Evolutionary conservation across 2,329 filamentous ascomycete genomes (phyloP).

Genomic region (Sclerotinia glacialis): DNA sequence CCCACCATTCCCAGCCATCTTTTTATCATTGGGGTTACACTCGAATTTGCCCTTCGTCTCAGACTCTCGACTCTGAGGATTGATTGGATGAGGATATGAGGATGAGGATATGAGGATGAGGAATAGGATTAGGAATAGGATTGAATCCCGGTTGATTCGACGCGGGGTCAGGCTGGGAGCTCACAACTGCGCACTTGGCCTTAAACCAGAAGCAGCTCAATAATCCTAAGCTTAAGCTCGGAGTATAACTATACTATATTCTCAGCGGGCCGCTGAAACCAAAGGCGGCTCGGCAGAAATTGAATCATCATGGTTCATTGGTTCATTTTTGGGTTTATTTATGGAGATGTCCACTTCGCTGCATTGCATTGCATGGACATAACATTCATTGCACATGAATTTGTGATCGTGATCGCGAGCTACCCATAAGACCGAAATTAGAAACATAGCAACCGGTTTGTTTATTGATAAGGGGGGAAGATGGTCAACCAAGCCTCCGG

Average conservation of each 20-base stretch:
- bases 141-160: not conserved
- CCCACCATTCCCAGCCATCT: slow-evolving; percentile 17
- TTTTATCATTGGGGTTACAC: not conserved
- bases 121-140: not conserved
- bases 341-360: not conserved
- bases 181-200: not conserved
- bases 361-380: slow-evolving; percentile 1
- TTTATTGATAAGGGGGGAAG: not conserved
- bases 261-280: slow-evolving; percentile 12
- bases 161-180: not conserved
- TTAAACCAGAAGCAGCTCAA: not conserved
- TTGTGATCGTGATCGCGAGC: slow-evolving; percentile 1
- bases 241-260: not conserved
- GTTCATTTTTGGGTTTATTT: not conserved
- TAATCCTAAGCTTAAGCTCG: not conserved
- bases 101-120: too few species aligned
- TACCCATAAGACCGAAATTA: not conserved
- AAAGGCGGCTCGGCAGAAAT: not conserved
- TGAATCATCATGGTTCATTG: not conserved
- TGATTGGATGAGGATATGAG: too few species aligned
- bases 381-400: too few species aligned
- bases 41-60: not conserved
- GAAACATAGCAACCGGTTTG: slow-evolving; percentile 10
- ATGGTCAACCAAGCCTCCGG: too few species aligned
- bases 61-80: too few species aligned